Percentiles rank a stretch among this genome's conserved stretches.
phyloP scores from a whole-genome alignment of 257 asterid genomes.

The Asclepias syriaca region DNA sequence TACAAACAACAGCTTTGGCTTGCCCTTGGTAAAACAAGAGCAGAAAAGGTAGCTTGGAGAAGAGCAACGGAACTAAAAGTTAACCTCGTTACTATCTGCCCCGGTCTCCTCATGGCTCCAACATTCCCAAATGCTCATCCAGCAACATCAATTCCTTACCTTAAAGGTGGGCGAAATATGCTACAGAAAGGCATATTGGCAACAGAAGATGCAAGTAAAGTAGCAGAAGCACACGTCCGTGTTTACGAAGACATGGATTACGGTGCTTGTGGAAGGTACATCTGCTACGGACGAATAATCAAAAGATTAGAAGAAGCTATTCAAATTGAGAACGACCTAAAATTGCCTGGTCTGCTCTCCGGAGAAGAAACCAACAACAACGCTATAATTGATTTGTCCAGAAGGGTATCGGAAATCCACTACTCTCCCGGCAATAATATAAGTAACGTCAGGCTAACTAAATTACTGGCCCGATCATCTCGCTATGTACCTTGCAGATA shows the following conservation, averaged over 20 bases:
- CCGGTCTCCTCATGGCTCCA: slow-evolving; percentile 31
- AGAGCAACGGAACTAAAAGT: slow-evolving; percentile 28
- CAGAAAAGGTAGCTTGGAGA: slow-evolving; percentile 32
- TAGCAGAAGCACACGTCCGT: slow-evolving; percentile 26
- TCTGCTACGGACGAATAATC: slow-evolving; percentile 23
- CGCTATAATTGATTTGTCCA: not conserved
- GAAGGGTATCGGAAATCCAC: not conserved
- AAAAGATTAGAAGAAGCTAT: slow-evolving; percentile 22
- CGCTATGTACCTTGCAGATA: slow-evolving; percentile 18
- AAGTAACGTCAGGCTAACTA: slow-evolving; percentile 19
- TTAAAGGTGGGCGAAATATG: slow-evolving; percentile 32
- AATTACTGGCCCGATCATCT: slow-evolving; percentile 15
- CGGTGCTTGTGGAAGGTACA: slow-evolving; percentile 29
- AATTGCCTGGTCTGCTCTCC: slow-evolving; percentile 21
- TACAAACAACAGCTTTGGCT: slow-evolving; percentile 29
- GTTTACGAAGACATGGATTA: slow-evolving; percentile 30
- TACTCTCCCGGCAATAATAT: slow-evolving; percentile 10
- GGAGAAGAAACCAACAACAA: slow-evolving; percentile 6
- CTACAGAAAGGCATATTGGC: slow-evolving; percentile 21
- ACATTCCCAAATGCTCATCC: slow-evolving; percentile 30
- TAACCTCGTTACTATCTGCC: slow-evolving; percentile 30
- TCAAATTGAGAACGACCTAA: slow-evolving; percentile 22
- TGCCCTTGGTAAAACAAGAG: slow-evolving; percentile 33
- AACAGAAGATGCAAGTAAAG: slow-evolving; percentile 20
- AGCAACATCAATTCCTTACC: slow-evolving; percentile 29